phyloP scores from a whole-genome alignment of 192 early-diverging fungal genomes.

The Linnemannia hyalina region DNA sequence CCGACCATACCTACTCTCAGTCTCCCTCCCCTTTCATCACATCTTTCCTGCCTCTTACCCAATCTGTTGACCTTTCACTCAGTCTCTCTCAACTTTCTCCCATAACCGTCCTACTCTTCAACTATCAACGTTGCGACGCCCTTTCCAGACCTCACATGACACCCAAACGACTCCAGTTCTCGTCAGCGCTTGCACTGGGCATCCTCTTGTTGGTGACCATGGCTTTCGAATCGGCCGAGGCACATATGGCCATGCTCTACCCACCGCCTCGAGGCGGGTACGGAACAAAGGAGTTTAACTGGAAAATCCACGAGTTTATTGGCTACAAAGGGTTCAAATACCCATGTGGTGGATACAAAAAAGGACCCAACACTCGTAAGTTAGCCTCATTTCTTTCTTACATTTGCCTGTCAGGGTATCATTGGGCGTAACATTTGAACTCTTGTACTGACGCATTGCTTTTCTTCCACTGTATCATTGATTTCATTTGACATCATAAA shows the following conservation, averaged over 20 bases:
- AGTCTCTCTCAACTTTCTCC: too few species aligned
- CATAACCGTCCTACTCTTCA: too few species aligned
- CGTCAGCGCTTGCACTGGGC: constrained; percentile 12
- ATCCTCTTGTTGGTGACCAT: neutral
- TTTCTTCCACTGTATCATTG: neutral
- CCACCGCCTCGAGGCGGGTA: constrained; percentile 39
- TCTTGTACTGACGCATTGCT: too few species aligned
- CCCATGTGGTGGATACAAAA: constrained; percentile 37
- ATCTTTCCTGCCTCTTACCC: too few species aligned
- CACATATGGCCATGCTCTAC: constrained; percentile 44
- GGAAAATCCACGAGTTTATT: constrained; percentile 37
- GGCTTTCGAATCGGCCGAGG: neutral
- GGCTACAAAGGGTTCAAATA: constrained; percentile 36
- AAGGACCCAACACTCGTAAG: constrained; percentile 34
- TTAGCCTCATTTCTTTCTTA: neutral
- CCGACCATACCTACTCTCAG: too few species aligned
- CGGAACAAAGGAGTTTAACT: constrained; percentile 26
- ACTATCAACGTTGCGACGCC: too few species aligned
- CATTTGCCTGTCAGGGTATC: neutral
- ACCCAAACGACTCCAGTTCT: neutral
- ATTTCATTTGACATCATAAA: neutral
- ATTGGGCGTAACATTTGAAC: too few species aligned
- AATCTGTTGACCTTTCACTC: too few species aligned
- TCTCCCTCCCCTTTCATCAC: too few species aligned
- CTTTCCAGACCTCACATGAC: neutral